A percentile compares a stretch with the other conserved stretches of the same genome.
phyloP scores from a whole-genome alignment of 371 early-diverging fungal genomes.

The Mortierella sp. region DNA sequence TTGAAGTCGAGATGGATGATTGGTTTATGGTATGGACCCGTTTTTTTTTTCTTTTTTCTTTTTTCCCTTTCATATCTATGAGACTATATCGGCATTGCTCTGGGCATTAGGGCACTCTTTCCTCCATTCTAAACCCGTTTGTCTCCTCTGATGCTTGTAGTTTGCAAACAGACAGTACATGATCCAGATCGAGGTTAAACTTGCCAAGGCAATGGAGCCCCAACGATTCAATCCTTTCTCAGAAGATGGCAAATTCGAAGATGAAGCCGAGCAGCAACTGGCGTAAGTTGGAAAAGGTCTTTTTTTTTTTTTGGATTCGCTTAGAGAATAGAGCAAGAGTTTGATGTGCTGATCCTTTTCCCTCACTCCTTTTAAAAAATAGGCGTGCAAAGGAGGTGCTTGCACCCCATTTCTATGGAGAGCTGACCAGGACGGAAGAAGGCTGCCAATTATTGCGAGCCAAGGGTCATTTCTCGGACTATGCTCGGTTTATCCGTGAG shows the following conservation, averaged over 20 bases:
- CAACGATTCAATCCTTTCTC: conserved; percentile 45
- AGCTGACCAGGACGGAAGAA: conserved; percentile 81
- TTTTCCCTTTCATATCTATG: neutral
- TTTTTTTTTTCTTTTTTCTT: too few species aligned
- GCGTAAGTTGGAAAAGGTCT: conserved; percentile 12
- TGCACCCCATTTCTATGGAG: conserved; percentile 87
- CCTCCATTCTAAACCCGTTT: neutral
- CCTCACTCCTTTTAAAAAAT: neutral
- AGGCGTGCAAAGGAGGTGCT: conserved; percentile 41
- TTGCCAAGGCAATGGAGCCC: conserved; percentile 68
- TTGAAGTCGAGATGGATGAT: conserved; percentile 81
- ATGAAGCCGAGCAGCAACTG: conserved; percentile 31
- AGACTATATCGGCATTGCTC: neutral
- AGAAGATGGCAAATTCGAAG: conserved; percentile 46
- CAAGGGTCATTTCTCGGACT: conserved; percentile 74
- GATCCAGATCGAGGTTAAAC: conserved; percentile 77
- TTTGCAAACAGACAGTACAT: conserved; percentile 83
- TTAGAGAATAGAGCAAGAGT: neutral
- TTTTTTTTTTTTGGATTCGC: neutral
- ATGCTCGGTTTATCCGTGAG: conserved; percentile 70
- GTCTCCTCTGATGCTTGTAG: conserved; percentile 52
- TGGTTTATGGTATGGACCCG: conserved; percentile 79
- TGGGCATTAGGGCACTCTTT: neutral
- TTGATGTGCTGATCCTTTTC: neutral
- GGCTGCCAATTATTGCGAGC: conserved; percentile 74